Evolutionary conservation across 345 rosid species (phyloP).

Genomic region (Salix udensis): DNA sequence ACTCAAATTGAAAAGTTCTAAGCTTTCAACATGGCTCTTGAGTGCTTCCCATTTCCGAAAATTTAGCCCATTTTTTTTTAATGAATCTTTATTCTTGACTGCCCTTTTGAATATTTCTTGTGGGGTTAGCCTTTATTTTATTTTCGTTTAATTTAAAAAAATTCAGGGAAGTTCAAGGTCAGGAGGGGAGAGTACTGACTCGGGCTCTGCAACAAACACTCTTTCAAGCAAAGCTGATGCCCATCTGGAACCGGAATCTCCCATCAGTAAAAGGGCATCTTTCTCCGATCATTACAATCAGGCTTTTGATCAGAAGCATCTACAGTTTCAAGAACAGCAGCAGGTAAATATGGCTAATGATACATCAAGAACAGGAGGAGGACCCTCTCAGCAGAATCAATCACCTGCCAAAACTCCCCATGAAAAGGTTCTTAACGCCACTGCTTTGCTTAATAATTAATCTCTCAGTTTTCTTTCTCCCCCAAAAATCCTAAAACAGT

Average conservation of each 20-base stretch:
- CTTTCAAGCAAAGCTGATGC: slow-evolving; percentile 68
- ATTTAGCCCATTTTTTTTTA: not conserved
- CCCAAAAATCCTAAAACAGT: slow-evolving; percentile 29
- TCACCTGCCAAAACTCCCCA: slow-evolving; percentile 51
- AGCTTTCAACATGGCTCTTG: slow-evolving; percentile 10
- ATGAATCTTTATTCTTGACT: slow-evolving; percentile 4
- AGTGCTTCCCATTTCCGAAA: slow-evolving; percentile 6
- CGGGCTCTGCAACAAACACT: slow-evolving; percentile 79
- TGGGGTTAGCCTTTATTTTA: slow-evolving; percentile 15
- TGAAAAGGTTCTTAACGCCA: slow-evolving; percentile 63
- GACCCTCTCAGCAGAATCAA: slow-evolving; percentile 44
- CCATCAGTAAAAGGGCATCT: slow-evolving; percentile 57
- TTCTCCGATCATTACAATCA: slow-evolving; percentile 35
- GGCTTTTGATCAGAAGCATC: slow-evolving; percentile 37
- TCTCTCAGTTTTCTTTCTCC: not conserved
- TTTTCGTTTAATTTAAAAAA: slow-evolving; percentile 6
- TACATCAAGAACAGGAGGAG: slow-evolving; percentile 39
- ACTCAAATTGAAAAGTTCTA: not conserved
- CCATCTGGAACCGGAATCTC: slow-evolving; percentile 69
- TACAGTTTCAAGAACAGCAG: slow-evolving; percentile 31
- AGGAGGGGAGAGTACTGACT: slow-evolving; percentile 73
- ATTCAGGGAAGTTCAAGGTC: slow-evolving; percentile 83
- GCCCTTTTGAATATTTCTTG: slow-evolving; percentile 10
- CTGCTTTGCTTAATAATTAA: slow-evolving; percentile 18
- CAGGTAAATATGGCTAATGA: slow-evolving; percentile 45